Evolutionary conservation across 331 rosid genomes (phyloP), one percentile per base, ranked within the genome.

Genomic region (Spiraea crenata): DNA sequence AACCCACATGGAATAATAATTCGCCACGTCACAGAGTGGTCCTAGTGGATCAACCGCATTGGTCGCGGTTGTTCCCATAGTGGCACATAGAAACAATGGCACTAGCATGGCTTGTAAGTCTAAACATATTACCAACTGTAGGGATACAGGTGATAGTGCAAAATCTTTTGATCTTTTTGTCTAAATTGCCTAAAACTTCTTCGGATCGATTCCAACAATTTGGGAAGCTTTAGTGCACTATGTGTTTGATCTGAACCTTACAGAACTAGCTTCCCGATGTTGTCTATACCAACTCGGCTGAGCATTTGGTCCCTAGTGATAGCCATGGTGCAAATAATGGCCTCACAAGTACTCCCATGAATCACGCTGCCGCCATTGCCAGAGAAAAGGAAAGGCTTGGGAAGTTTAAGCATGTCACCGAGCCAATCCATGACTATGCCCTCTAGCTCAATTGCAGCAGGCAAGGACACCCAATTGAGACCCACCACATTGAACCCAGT

Each of bases 161-260:
- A 60, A 78, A 9, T 2, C 47, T 2, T 51, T 65, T 3, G 71
- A 61, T 16, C 6, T 74, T 19, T 40, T 62, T 3, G 79, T 79
- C 20, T 54, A 40, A 8, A 79, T 69, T 15, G 13, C 67, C 8
- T 76, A 47, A 6, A 74, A 37, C 34, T 79, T 79, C 0, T 62
- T 63, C 0, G 54, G 57, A 2, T 47, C 17, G 67, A 79, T 57
- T 4, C 82, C 83, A 52, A 72, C 79, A 9, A 79, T 63, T 14
- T 54, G 65, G 14, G 63, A 16, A 3, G 79, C 70, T 17, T 79
- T 79, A 79, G 52, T 16, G 63, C 54, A 10, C 62, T 60, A n/a
- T 73, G 79, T 10, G 82, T 74, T 74, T 79, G 82, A 38, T 79
- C 82, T 2, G 79, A 79, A 3, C 72, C 71, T 13, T 79, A 79